Evolutionary conservation across 2,329 filamentous ascomycete genomes (phyloP), one percentile per base, ranked within the genome.

Genomic region (Didymella lethalis): DNA sequence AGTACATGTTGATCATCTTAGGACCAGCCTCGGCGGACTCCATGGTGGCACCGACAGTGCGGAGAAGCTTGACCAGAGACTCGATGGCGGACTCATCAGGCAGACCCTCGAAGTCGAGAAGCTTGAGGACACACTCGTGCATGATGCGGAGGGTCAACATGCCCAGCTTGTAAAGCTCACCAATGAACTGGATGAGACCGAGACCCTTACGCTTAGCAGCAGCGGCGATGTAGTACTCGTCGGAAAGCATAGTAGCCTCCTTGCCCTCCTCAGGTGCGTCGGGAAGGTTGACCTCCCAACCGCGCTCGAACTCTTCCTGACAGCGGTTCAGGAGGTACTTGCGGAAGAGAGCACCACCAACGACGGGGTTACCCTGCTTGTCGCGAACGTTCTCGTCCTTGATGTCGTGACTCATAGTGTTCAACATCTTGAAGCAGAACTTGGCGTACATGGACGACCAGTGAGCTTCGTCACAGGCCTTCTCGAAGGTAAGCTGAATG

Each of bases 61-160:
- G 88, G 62, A 99, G 86, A 64, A 99, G 85, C 81, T 96, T 97
- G 71, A 90, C 93, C 79, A 99, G 88, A 68, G 92, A 96, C 84
- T 99, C 95, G 61, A 99, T 90, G 78, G 97, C 93, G 53, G 94
- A 91, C 81, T 99, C 95, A 70, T 99, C 95, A 44, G 95, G 95
- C 61, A 92, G 83, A 62, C 92, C 93, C 74, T 94, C 90, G 79
- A 96, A 98, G 80, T 99, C 94, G 67, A 99, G 91, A 64, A 99
- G 86, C 80, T 96, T 97, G 82, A 93, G 90, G 28, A 99, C 93
- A 85, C 95, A 99, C 80, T 97, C 92, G 83, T 99, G 94, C 95
- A 99, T 99, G 81, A 99, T 99, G 77, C 94, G 91, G 79, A 97
- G 92, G 62, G 95, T 99, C 78, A 99, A 86, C 95, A 99, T 99